These are phyloP conservation scores for Rubus idaeus DNA, from an alignment of 306 rosid species.

Conservation along the genomic window DNA sequence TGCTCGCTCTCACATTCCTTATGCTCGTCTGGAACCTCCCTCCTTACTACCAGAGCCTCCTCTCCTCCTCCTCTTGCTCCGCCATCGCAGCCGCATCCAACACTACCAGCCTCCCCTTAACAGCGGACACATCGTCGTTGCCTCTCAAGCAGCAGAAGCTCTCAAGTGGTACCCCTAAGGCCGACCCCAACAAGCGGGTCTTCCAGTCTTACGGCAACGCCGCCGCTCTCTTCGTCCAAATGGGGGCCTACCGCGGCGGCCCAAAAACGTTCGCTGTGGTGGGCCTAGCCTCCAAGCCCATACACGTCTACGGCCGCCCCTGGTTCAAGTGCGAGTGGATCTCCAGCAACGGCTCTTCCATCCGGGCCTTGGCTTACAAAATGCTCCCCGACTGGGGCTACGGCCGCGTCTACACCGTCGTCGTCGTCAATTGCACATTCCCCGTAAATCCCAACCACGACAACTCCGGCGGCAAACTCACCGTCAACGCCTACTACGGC, in stretches of 20 bases:
- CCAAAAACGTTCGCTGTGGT: conserved; percentile 33
- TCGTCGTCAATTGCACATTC: conserved; percentile 44
- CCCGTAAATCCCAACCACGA: conserved; percentile 31
- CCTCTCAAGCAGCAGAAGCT: conserved; percentile 21
- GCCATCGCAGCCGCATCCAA: not conserved
- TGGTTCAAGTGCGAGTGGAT: conserved; percentile 46
- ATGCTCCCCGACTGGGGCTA: conserved; percentile 51
- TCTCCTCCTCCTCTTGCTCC: conserved; percentile 30
- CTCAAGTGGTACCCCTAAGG: not conserved
- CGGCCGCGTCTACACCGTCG: conserved; percentile 45
- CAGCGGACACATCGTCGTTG: not conserved
- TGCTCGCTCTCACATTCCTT: conserved; percentile 32
- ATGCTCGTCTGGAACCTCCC: conserved; percentile 41
- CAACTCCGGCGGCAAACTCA: conserved; percentile 38
- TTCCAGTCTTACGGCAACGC: conserved; percentile 37
- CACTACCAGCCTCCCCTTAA: not conserved
- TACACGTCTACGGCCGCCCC: conserved; percentile 40
- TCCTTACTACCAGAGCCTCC: conserved; percentile 39
- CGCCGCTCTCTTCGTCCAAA: conserved; percentile 37
- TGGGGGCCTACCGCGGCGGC: conserved; percentile 45
- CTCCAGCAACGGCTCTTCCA: conserved; percentile 35
- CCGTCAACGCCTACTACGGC: conserved; percentile 34
- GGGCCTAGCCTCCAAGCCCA: conserved; percentile 45
- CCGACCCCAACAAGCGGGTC: conserved; percentile 28
- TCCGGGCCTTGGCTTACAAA: conserved; percentile 30